Evolutionary conservation across 1,284 basidiomycete genomes (phyloP).

Genomic region (Hymenochaete sp.): DNA sequence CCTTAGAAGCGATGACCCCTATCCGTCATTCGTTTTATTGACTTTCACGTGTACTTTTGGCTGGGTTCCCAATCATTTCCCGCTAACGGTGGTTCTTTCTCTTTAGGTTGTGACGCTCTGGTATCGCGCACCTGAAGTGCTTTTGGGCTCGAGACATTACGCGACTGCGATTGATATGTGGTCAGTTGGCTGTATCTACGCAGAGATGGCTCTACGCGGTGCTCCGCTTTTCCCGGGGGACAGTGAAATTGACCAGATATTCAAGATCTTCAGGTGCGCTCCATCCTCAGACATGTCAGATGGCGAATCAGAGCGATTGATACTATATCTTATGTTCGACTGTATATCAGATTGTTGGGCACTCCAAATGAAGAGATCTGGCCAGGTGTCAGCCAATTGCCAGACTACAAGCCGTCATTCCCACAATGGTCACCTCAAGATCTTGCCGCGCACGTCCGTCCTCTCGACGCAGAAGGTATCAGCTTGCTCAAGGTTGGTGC

Average conservation of each 20-base stretch:
- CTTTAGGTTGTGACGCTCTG: conserved; percentile 91
- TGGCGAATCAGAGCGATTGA: no score
- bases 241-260: conserved; percentile 99
- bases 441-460: conserved; percentile 56
- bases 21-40: conserved; percentile 14
- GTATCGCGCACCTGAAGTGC: conserved; percentile 96
- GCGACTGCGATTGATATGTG: conserved; percentile 98
- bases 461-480: conserved; percentile 62
- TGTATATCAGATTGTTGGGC: conserved; percentile 63
- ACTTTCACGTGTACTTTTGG: conserved; percentile 5
- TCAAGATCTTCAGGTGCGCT: conserved; percentile 90
- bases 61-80: conserved; percentile 12
- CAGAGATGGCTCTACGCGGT: conserved; percentile 86
- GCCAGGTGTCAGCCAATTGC: conserved; percentile 85
- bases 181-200: conserved; percentile 94
- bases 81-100: neutral
- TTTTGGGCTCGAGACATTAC: conserved; percentile 93
- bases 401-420: conserved; percentile 96
- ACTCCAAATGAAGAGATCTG: conserved; percentile 91
- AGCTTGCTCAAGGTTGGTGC: conserved; percentile 66
- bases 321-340: neutral
- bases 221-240: conserved; percentile 95
- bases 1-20: neutral
- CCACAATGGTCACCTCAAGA: conserved; percentile 85
- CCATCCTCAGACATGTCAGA: no score